Percentiles rank a stretch among this genome's conserved stretches.
phyloP scores from a whole-genome alignment of 805 yeast genomes.

The Metschnikowia dekortorum region DNA sequence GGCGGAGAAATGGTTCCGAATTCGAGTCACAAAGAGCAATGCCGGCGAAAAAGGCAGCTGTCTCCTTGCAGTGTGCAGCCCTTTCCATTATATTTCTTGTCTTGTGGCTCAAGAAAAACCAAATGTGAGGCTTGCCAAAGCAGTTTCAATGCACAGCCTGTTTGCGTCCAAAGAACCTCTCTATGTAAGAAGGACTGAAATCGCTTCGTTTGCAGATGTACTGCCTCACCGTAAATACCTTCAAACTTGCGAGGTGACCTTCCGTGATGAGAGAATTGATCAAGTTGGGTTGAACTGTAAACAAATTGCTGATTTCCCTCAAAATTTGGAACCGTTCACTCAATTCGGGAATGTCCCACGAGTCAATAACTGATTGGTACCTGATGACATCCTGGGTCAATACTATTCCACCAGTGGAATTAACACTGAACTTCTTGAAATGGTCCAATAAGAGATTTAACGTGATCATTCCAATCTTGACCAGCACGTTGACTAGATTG shows the following conservation, averaged over 20 bases:
- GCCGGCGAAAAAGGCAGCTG: not conserved
- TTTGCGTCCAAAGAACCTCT: slow-evolving; percentile 39
- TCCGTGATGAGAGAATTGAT: slow-evolving; percentile 75
- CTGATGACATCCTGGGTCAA: slow-evolving; percentile 79
- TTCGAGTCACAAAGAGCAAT: not conserved
- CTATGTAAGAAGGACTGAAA: slow-evolving; percentile 52
- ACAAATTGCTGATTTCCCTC: slow-evolving; percentile 78
- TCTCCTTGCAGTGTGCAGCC: slow-evolving; percentile 1
- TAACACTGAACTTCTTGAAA: slow-evolving; percentile 69
- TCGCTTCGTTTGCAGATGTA: slow-evolving; percentile 69
- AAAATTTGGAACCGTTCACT: slow-evolving; percentile 63
- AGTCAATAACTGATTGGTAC: slow-evolving; percentile 63
- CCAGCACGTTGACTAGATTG: slow-evolving; percentile 49
- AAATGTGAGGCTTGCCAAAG: slow-evolving; percentile 4
- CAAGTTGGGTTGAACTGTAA: slow-evolving; percentile 78
- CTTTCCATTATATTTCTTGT: slow-evolving; percentile 2
- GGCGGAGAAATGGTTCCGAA: not conserved
- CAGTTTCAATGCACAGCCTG: slow-evolving; percentile 2
- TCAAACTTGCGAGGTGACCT: slow-evolving; percentile 67
- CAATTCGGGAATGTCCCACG: slow-evolving; percentile 60
- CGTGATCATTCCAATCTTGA: slow-evolving; percentile 54
- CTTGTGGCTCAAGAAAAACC: slow-evolving; percentile 6
- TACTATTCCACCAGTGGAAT: slow-evolving; percentile 76
- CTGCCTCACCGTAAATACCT: slow-evolving; percentile 56
- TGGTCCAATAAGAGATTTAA: slow-evolving; percentile 62